Evolutionary conservation across 1,139 yeast genomes (phyloP).

Genomic region (Yamadazyma triangularis): DNA sequence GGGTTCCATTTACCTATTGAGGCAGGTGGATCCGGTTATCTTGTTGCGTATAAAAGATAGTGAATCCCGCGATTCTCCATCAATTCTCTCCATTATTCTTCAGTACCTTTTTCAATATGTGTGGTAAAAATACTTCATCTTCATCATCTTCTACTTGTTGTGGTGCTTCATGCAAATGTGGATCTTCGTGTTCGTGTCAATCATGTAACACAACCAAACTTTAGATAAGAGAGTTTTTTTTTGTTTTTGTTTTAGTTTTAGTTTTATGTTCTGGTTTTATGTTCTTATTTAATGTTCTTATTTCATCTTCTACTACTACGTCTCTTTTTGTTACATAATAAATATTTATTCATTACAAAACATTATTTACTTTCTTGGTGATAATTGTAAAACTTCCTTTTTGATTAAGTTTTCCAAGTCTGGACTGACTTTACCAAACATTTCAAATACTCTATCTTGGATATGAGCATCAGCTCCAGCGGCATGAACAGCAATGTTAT

Average conservation of each 20-base stretch:
- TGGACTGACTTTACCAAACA: constrained; percentile 70
- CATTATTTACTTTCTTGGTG: constrained; percentile 45
- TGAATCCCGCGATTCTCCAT: too few relatives aligned
- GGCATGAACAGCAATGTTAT: constrained; percentile 78
- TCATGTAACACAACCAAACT: constrained; percentile 37
- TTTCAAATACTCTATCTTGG: constrained; percentile 75
- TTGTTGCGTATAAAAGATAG: too few relatives aligned
- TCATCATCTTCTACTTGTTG: constrained; percentile 20
- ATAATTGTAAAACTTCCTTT: constrained; percentile 53
- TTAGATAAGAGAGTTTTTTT: too few relatives aligned
- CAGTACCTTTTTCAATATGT: constrained; percentile 4
- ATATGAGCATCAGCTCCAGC: constrained; percentile 65
- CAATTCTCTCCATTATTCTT: too few relatives aligned
- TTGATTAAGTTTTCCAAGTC: constrained; percentile 58
- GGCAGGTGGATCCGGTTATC: too few relatives aligned
- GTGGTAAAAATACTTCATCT: constrained; percentile 8
- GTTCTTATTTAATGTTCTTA: too few relatives aligned
- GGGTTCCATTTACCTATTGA: too few relatives aligned
- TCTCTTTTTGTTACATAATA: too few relatives aligned
- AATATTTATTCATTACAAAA: constrained; percentile 1
- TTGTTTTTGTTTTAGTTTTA: too few relatives aligned
- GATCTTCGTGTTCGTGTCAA: constrained; percentile 36
- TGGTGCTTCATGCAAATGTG: constrained; percentile 41
- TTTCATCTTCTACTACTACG: too few relatives aligned
- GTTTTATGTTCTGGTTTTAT: neutral